Base-by-base conservation (phyloP, 352 stramenopile species). In the Aphanomyces invadans region DNA sequence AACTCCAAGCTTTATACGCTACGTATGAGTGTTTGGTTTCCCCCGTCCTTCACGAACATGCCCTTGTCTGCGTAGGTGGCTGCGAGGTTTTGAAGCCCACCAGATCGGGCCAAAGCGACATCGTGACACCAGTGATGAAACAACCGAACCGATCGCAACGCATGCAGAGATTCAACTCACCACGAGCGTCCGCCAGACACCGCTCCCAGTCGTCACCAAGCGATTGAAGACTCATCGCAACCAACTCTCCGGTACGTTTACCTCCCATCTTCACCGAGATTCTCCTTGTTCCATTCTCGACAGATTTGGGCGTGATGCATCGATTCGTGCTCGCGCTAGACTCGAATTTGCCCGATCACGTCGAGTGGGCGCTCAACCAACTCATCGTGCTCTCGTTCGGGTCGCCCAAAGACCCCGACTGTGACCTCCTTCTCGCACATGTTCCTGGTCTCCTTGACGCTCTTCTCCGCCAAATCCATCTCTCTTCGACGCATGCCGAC, bases 301-400 rank as follows among this genome's bases (percentile, higher is more conserved):
- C 45, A 67, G 78, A 87, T 23, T 71, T 91, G 5, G 80, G 84
- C 2, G 79, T 80, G 15, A 68, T 92, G 51, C 80, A 92, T 44
- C 74, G 71, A 4, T 75, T 92, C 33, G 81, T 92, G 51, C 70
- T 91, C 46, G 80, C 79, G 4, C 72, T 92, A 19, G 80, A 91
- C 72, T 89, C 81, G 19, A 74, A 77, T 25, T 63, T 89, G 7
- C 71, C 80, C 1, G 65, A 73, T 3, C 78, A 92, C 39, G 75
- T 84, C 23, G 62, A 78, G 10, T 77, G 74, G 26, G 84, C 84
- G 29, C 61, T 89, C 38, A 90, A 89, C 62, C 53, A 90, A 39
- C 62, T 92, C 21, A 90, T 73, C n/a, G 76, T 90, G 23, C 70
- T 92, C 28, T 88, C 81, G 10, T 90, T 83, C 56, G 80, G 76